Base-by-base conservation (phyloP, 1,139 yeast genomes). In the Magnusiomyces ingens region DNA sequence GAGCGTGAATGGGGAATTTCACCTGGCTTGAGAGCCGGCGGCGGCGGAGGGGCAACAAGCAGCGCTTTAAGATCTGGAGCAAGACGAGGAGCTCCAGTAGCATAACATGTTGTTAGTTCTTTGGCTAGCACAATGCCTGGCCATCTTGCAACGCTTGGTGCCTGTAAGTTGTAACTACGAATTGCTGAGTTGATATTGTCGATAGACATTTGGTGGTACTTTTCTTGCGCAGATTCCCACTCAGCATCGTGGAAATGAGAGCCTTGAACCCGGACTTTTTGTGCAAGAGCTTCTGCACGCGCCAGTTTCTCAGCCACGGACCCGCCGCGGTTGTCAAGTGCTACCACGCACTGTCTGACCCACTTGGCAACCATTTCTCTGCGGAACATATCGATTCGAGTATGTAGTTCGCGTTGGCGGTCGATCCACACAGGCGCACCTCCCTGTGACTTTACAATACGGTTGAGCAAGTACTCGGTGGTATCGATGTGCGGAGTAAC, bases 341-440 rank as follows among this genome's bases (percentile, higher is more conserved):
- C 45, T 13, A 22, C 21, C 1, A 55, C 54, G 3, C 29, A 18
- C 29, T 48, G 50, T 21, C 46, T 50, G 15, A 45, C 45, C 62
- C 64, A 62, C 10, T 58, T 52, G 11, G 48, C 48, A 8, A 26
- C 52, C 29, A 61, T 36, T 10, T 42, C 45, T 12, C 43, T 48
- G 22, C 89, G 67, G 54, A 86, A 79, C 0, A 64, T 62, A 1
- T 60, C 64, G 3, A 85, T 73, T 40, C 76, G 78, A 1, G 63
- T 58, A 49, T 76, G 77, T 3, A 87, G 76, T 2, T 77, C 75
- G 48, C 81, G 78, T 67, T 89, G 96, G 52, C 79, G 81, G 62
- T 88, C 95, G 36, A 89, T 83, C 96, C 96, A 89, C 0, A 95
- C 94, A 0, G 96, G 96, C 11, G 83, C 73, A 0, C 86, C 82